Base-by-base conservation (phyloP, 495 filamentous ascomycete genomes). In the Aspergillus affinis region DNA sequence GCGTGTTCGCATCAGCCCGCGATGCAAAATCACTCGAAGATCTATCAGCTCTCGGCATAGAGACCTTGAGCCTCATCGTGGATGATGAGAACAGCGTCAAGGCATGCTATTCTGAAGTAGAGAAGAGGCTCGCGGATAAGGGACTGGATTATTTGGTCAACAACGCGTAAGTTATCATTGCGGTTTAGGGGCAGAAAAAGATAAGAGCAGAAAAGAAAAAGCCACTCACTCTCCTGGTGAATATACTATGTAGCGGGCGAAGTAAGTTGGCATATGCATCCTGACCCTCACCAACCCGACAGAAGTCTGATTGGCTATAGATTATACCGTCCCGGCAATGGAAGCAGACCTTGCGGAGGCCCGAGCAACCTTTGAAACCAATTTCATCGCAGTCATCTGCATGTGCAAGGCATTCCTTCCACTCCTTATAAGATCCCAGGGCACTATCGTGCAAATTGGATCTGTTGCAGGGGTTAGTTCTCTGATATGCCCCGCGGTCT, bases 391-490 rank as follows among this genome's bases (percentile, higher is more conserved):
- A 2, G 82, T 88, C 3, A 86, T 88, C 70, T 67, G 66, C 7
- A 81, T 88, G 60, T 86, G 83, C 67, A 77, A 86, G 62, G 74
- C 70, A 1, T 88, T 88, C 66, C 63, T 81, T 20, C 83, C 84
- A 23, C 72, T 87, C 5, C 74, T 88, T 13, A 84, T 86, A 57
- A 76, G 75, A 55, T 73, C 83, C 9, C 76, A 83, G 57, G 85
- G 85, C 15, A 85, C 81, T 0, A 86, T 88, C 66, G 82, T 87
- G 9, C 81, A 86, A 59, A 77, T 86, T 64, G 85, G 85, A 15
- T 82, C 77, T 32, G 58, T 88, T 10, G 82, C 85, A 17, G 85
- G 71, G 13, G 70, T 83, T 45, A 55, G 72, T 69, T 3, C 17
- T 49, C 19, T 54, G 18, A 10, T 8, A 5, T 44, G 17, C 36